A percentile compares a stretch with the other conserved stretches of the same genome.
Conservation (phyloP, 2,329 filamentous ascomycete species). For the Fonsecaea nubica region DNA sequence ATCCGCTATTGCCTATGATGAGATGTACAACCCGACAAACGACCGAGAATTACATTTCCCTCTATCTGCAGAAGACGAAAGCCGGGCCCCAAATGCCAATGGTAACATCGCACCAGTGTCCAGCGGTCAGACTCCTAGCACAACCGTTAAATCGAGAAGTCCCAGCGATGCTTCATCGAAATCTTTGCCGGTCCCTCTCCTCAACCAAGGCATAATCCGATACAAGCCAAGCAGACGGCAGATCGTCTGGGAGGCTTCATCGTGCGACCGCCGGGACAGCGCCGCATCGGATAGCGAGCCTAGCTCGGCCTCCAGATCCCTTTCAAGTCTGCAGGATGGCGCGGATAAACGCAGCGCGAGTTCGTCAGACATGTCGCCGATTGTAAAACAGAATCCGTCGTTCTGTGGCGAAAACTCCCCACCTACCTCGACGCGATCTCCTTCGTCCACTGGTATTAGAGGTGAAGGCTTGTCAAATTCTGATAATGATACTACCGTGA, state of each 20-base stretch:
- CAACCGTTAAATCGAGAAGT: not conserved
- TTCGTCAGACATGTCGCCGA: not conserved
- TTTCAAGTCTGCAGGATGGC: not conserved
- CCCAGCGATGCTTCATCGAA: not conserved
- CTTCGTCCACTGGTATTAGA: not conserved
- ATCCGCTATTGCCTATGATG: not conserved
- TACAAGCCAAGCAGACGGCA: not conserved
- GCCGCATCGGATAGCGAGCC: not conserved
- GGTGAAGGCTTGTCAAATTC: not conserved
- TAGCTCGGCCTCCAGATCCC: not conserved
- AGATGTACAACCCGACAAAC: not conserved
- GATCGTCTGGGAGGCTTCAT: constrained; percentile 1
- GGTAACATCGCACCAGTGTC: not conserved
- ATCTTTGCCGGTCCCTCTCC: not conserved
- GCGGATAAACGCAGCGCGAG: not conserved
- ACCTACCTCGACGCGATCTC: not conserved
- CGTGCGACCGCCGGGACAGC: not conserved
- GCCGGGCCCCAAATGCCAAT: not conserved
- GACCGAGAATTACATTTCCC: not conserved
- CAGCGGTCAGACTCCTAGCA: not conserved
- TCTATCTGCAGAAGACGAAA: not conserved
- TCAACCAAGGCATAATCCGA: not conserved
- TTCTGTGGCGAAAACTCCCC: not conserved
- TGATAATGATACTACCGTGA: not conserved
- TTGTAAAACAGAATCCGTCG: not conserved